Percentiles rank a stretch among this genome's conserved stretches.
Evolutionary conservation across 192 early-diverging fungal species (phyloP).

Genomic region (Coemansia sp.): DNA sequence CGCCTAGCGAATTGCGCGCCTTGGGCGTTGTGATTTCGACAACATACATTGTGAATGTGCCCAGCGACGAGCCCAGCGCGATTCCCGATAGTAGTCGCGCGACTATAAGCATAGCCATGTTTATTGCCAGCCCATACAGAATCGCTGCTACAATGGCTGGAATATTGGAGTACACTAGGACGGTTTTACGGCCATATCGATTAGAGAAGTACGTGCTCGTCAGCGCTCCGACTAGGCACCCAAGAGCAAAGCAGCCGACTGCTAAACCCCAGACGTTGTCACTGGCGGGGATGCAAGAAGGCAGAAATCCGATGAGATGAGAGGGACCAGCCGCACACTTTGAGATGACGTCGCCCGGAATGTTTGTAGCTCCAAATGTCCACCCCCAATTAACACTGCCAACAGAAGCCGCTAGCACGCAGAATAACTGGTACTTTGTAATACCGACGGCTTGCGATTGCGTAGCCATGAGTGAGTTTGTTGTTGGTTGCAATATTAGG

Average conservation of each 20-base stretch:
- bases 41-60: constrained; percentile 66
- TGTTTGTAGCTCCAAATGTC: constrained; percentile 57
- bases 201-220: constrained; percentile 57
- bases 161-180: constrained; percentile 66
- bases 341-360: constrained; percentile 56
- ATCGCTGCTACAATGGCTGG: constrained; percentile 63
- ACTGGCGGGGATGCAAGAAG: constrained; percentile 38
- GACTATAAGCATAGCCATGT: constrained; percentile 61
- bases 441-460: constrained; percentile 36
- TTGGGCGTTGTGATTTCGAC: constrained; percentile 72
- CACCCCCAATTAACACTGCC: constrained; percentile 53
- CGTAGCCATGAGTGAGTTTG: background rate
- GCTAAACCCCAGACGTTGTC: constrained; percentile 56
- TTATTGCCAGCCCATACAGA: constrained; percentile 59
- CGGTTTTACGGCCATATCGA: constrained; percentile 61
- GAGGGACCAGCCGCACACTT: constrained; percentile 39
- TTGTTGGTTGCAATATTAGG: background rate
- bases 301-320: constrained; percentile 24
- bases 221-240: constrained; percentile 66
- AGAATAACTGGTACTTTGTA: constrained; percentile 54
- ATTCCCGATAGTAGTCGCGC: constrained; percentile 74
- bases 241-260: constrained; percentile 59
- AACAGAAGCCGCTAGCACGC: constrained; percentile 39
- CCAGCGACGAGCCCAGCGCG: constrained; percentile 63
- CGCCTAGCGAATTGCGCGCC: constrained; percentile 68